A percentile compares a stretch with the other conserved stretches of the same genome.
Evolutionary conservation across 495 filamentous ascomycete genomes (phyloP).

Genomic region (Hypomontagnella monticulosa): DNA sequence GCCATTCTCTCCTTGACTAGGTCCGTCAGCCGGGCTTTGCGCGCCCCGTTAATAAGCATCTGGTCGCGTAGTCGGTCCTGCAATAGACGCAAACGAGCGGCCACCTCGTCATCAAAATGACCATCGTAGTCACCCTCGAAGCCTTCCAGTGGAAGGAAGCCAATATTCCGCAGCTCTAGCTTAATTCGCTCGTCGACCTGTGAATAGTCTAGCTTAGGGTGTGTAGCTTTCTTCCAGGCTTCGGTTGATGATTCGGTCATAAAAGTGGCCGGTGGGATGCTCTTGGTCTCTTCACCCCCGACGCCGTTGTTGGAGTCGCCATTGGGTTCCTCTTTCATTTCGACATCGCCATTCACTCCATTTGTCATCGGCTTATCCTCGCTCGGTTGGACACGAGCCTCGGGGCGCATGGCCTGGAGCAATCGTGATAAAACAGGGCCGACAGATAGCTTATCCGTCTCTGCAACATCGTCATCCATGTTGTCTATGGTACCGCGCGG

Average conservation of each 20-base stretch:
- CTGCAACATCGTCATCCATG: conserved; percentile 82
- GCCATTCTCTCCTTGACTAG: conserved; percentile 91
- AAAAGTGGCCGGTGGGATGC: conserved; percentile 74
- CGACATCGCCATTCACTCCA: conserved; percentile 65
- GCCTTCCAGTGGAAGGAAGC: conserved; percentile 78
- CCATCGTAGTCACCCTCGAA: conserved; percentile 77
- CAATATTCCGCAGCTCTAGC: conserved; percentile 91
- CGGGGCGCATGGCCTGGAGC: conserved; percentile 82
- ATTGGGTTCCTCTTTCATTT: conserved; percentile 61
- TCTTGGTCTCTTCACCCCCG: conserved; percentile 52
- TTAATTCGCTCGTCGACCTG: conserved; percentile 90
- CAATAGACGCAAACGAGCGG: conserved; percentile 84
- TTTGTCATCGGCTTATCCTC: conserved; percentile 67
- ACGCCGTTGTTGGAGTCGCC: conserved; percentile 53
- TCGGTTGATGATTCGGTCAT: conserved; percentile 75
- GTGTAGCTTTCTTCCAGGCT: conserved; percentile 65
- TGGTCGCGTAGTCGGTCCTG: conserved; percentile 83
- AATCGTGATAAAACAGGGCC: conserved; percentile 87
- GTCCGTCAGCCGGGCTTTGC: conserved; percentile 85
- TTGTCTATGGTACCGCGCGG: conserved; percentile 83
- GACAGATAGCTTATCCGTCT: conserved; percentile 90
- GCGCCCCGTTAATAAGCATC: conserved; percentile 85
- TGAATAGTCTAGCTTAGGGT: conserved; percentile 78
- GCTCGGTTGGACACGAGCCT: conserved; percentile 70
- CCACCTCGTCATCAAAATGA: conserved; percentile 93